Percentiles rank a stretch among this genome's conserved stretches.
phyloP scores from a whole-genome alignment of 805 yeast genomes.

The Nakazawaea wyomingensis region DNA sequence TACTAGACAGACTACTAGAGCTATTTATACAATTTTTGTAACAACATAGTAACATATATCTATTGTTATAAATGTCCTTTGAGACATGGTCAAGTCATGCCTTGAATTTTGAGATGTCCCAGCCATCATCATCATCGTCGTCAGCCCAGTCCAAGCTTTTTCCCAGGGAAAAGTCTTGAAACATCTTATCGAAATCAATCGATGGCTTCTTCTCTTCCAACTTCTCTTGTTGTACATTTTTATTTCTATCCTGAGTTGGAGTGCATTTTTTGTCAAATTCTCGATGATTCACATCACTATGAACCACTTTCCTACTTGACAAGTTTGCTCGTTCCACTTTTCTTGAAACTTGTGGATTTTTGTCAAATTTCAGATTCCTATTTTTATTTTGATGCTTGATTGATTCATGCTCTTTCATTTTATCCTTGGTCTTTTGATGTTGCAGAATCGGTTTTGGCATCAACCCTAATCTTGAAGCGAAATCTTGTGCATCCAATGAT shows the following conservation, averaged over 20 bases:
- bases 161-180: slow-evolving; percentile 1
- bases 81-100: too few species aligned
- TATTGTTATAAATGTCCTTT: too few species aligned
- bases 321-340: too few species aligned
- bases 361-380: background rate
- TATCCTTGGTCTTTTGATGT: background rate
- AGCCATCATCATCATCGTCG: slow-evolving; percentile 9
- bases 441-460: background rate
- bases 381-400: background rate
- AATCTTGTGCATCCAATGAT: slow-evolving; percentile 9
- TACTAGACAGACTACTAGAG: too few species aligned
- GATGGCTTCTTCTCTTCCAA: background rate
- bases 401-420: background rate
- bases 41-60: too few species aligned
- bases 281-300: too few species aligned
- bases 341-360: too few species aligned
- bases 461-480: slow-evolving; percentile 12
- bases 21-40: too few species aligned
- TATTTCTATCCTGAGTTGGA: too few species aligned
- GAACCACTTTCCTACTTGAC: too few species aligned
- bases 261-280: too few species aligned
- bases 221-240: too few species aligned
- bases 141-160: slow-evolving; percentile 10
- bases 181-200: slow-evolving; percentile 8
- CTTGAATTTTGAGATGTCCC: slow-evolving; percentile 10